Evolutionary conservation across 2,329 filamentous ascomycete genomes (phyloP).

Genomic region (Verticillium albo-atrum): DNA sequence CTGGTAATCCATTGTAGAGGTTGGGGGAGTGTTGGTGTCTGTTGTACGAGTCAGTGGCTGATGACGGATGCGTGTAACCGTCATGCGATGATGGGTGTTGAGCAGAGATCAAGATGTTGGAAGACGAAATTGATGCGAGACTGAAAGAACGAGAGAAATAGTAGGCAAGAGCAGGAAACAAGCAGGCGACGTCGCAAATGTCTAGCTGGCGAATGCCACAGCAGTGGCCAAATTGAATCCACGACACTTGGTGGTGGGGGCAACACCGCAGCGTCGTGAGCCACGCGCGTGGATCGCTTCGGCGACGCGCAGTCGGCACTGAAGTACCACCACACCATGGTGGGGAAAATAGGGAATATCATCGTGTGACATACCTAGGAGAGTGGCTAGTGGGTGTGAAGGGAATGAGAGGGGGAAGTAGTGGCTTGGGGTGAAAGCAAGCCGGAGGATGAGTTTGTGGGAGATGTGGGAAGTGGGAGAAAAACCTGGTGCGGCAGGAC

Average conservation of each 20-base stretch:
- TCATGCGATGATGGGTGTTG: neutral
- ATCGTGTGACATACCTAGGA: neutral
- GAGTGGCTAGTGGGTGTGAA: neutral
- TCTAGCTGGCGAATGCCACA: neutral
- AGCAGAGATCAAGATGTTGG: neutral
- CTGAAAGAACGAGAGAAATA: too few species aligned
- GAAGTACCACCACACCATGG: neutral
- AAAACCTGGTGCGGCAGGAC: neutral
- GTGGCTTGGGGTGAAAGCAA: neutral
- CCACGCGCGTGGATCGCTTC: neutral
- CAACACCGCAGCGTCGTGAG: too few species aligned
- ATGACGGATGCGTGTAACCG: neutral
- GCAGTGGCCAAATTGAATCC: too few species aligned
- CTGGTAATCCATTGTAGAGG: slow-evolving; percentile 28
- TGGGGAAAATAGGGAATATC: neutral
- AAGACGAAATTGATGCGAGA: neutral
- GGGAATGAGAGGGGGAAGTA: neutral
- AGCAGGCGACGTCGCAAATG: neutral
- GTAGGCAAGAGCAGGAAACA: neutral
- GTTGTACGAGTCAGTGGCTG: neutral
- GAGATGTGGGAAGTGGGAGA: neutral
- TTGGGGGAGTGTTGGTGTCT: slow-evolving; percentile 2
- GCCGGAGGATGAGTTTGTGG: neutral
- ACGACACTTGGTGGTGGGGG: too few species aligned
- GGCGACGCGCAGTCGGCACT: neutral